A percentile compares a stretch with the other conserved stretches of the same genome.
phyloP scores from a whole-genome alignment of 2,329 filamentous ascomycete species.

The Alternaria ethzedia region DNA sequence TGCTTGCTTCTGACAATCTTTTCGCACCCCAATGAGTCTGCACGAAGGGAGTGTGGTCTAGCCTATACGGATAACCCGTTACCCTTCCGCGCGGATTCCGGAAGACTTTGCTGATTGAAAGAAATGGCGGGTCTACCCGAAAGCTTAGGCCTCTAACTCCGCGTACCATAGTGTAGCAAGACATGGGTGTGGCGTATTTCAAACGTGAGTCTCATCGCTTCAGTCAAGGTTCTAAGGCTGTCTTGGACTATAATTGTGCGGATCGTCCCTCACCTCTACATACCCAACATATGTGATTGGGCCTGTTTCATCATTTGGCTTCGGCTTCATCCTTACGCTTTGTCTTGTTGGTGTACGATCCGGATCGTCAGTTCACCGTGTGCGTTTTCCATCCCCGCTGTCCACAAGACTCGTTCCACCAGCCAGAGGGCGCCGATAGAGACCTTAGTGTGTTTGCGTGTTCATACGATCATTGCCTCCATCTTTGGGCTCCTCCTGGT shows the following conservation, averaged over 20 bases:
- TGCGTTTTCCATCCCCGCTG: slow-evolving; percentile 16
- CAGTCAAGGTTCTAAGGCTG: slow-evolving; percentile 7
- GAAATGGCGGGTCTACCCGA: slow-evolving; percentile 18
- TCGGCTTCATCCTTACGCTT: slow-evolving; percentile 25
- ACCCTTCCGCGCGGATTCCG: slow-evolving; percentile 26
- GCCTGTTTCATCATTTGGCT: slow-evolving; percentile 16
- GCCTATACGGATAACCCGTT: slow-evolving; percentile 4
- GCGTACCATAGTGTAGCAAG: slow-evolving; percentile 17
- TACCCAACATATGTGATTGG: slow-evolving; percentile 9
- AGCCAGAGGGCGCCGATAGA: slow-evolving; percentile 21
- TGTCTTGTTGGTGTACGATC: slow-evolving; percentile 18
- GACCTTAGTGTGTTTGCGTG: slow-evolving; percentile 42
- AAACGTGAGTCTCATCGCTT: slow-evolving; percentile 20
- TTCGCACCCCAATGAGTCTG: slow-evolving; percentile 1
- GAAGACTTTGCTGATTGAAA: slow-evolving; percentile 12
- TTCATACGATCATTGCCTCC: slow-evolving; percentile 29
- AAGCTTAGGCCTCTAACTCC: slow-evolving; percentile 18
- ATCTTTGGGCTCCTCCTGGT: slow-evolving; percentile 14
- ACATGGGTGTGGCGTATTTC: slow-evolving; percentile 16
- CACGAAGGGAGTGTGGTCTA: slow-evolving; percentile 3
- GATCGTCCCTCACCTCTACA: slow-evolving; percentile 1
- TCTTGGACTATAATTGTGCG: slow-evolving; percentile 24
- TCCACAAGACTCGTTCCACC: slow-evolving; percentile 26
- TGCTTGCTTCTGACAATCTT: slow-evolving; percentile 17
- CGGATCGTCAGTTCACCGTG: slow-evolving; percentile 12